These are phyloP conservation scores for Starmerella stigmatis DNA, from an alignment of 805 yeast species.

Conservation along the genomic window DNA sequence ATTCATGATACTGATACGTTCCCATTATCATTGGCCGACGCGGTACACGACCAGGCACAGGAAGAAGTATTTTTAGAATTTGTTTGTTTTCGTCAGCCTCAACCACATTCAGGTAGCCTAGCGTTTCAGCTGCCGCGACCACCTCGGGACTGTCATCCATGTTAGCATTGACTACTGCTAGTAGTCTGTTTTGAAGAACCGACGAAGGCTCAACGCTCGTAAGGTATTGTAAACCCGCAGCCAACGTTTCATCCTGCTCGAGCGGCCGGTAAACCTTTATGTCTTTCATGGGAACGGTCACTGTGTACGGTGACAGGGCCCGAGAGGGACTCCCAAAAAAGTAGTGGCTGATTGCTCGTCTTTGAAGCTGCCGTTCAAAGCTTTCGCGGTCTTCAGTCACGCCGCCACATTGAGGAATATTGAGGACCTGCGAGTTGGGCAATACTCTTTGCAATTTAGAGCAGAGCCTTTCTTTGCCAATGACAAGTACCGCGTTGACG, in stretches of 20 bases:
- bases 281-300: constrained; percentile 57
- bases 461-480: constrained; percentile 65
- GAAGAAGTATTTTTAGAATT: constrained; percentile 61
- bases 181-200: constrained; percentile 58
- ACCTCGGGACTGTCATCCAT: constrained; percentile 40
- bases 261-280: constrained; percentile 54
- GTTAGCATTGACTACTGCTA: constrained; percentile 51
- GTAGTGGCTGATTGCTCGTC: constrained; percentile 69
- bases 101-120: constrained; percentile 66
- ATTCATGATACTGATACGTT: constrained; percentile 73
- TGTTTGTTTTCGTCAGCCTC: constrained; percentile 67
- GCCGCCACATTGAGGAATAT: constrained; percentile 40
- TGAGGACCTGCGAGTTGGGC: constrained; percentile 6
- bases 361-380: constrained; percentile 60
- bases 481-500: constrained; percentile 50
- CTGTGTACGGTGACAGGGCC: constrained; percentile 71
- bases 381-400: constrained; percentile 56
- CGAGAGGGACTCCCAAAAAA: constrained; percentile 68
- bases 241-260: constrained; percentile 24
- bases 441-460: constrained; percentile 48
- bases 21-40: constrained; percentile 64
- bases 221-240: constrained; percentile 26
- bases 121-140: constrained; percentile 45
- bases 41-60: constrained; percentile 82
- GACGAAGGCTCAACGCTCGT: constrained; percentile 32